Base-by-base conservation (phyloP, 352 stramenopile genomes). In the Globisporangium parvum region DNA sequence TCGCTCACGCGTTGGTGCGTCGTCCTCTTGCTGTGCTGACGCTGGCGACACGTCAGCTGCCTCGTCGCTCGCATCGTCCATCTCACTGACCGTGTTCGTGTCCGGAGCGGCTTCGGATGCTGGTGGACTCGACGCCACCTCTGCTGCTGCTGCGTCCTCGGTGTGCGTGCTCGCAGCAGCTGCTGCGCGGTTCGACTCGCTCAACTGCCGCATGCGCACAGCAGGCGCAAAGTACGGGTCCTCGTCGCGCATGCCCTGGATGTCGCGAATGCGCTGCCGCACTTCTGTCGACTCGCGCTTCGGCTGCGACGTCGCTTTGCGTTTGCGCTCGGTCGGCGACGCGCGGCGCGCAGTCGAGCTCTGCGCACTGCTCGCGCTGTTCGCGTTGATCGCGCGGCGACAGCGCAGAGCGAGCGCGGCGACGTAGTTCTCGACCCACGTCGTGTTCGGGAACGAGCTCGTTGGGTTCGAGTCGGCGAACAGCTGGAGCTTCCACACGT, bases 391-490 rank as follows among this genome's bases (percentile, higher is more conserved):
- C 14, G 80, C 26, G 40, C 73, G 69, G 6, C 62, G 66, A 23
- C 70, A 76, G 20, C 64, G 57, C 10, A 73, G 37, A 40, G 67
- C 63, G 23, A 88, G 66, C 20, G 65, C 56, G 2, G 65, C 71
- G 24, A 89, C 70, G 55, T 91, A 77, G 54, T 88, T 93, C 56
- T 95, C 85, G 42, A 87, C 79, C 85, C 85, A 95, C 46, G 65
- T 83, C 2, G 62, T 63, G 41, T 66, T 76, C 9, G 85, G 85
- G 56, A 88, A 91, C 3, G 47, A 31, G 14, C 26, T 61, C 2
- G 26, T 52, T 21, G 61, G 60, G 46, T 82, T 92, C 4, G 66
- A 57, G 4, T 59, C 55, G 15, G 65, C 73, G 51, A 95, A 92
- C 26, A 80, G 49, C 40, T 71, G 74, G 3, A 92, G 60, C 42